Evolutionary conservation across 1,139 yeast species (phyloP).

Genomic region (Geotrichum carabidarum): DNA sequence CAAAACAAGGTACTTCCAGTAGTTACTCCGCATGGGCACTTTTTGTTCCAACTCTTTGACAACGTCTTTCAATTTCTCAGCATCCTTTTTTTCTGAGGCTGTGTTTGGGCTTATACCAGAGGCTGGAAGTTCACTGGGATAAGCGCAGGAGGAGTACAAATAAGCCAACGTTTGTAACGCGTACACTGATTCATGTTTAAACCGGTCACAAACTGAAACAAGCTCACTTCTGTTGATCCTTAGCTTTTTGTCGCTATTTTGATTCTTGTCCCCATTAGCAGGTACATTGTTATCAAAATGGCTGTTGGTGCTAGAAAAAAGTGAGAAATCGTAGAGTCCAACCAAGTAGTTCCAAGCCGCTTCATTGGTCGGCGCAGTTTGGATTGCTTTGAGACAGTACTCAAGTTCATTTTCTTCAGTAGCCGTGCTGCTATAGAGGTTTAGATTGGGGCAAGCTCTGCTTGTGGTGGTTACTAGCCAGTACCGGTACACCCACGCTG

Average conservation of each 20-base stretch:
- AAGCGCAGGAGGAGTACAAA: too few relatives aligned
- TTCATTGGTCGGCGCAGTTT: conserved; percentile 69
- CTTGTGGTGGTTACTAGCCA: conserved; percentile 49
- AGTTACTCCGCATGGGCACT: conserved; percentile 64
- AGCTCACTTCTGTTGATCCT: too few relatives aligned
- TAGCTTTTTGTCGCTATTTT: background rate
- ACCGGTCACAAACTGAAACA: too few relatives aligned
- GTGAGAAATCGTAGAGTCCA: conserved; percentile 50
- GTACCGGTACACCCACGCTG: conserved; percentile 89
- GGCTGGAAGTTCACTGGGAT: too few relatives aligned
- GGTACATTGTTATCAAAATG: background rate
- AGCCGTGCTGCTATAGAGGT: conserved; percentile 1
- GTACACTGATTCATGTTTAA: too few relatives aligned
- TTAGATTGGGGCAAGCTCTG: too few relatives aligned
- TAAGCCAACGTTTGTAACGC: too few relatives aligned
- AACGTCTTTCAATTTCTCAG: conserved; percentile 47
- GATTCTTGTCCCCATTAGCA: background rate
- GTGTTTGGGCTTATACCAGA: too few relatives aligned
- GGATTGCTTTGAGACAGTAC: conserved; percentile 47
- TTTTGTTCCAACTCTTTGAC: conserved; percentile 46
- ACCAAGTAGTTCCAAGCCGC: conserved; percentile 81
- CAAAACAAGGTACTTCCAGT: conserved; percentile 47
- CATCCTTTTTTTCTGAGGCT: conserved; percentile 31
- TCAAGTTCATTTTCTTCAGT: conserved; percentile 42
- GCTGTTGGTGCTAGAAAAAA: conserved; percentile 3